These are phyloP conservation scores for Ogataea wickerhamii DNA, from an alignment of 805 yeast genomes.

Conservation along the genomic window DNA sequence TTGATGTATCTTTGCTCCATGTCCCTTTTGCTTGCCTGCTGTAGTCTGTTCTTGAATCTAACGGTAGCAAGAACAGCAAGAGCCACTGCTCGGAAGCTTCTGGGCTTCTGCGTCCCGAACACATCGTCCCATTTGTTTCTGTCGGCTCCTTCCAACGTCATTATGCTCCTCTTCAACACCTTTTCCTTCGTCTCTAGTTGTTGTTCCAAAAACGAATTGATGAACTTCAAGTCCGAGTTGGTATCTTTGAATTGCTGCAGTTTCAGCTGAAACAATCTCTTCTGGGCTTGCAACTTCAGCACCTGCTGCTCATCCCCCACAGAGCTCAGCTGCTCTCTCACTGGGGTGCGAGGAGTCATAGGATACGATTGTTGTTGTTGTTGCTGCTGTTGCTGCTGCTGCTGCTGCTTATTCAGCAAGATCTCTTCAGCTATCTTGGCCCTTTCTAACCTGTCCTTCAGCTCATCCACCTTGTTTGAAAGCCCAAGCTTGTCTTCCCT, in stretches of 20 bases:
- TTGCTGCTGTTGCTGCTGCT: slow-evolving; percentile 7
- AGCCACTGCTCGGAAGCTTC: slow-evolving; percentile 27
- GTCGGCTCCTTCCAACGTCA: slow-evolving; percentile 20
- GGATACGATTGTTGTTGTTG: slow-evolving; percentile 18
- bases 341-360: slow-evolving; percentile 21
- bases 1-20: slow-evolving; percentile 17
- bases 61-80: slow-evolving; percentile 37
- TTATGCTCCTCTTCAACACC: slow-evolving; percentile 24
- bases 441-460: slow-evolving; percentile 14
- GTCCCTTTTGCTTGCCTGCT: slow-evolving; percentile 17
- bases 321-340: slow-evolving; percentile 1
- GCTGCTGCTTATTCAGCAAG: slow-evolving; percentile 12
- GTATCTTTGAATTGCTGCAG: slow-evolving; percentile 40
- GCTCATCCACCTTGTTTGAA: slow-evolving; percentile 30
- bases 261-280: slow-evolving; percentile 44
- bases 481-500: slow-evolving; percentile 26
- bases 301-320: slow-evolving; percentile 7
- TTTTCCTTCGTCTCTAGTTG: slow-evolving; percentile 27
- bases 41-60: slow-evolving; percentile 34
- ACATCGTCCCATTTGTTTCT: not conserved
- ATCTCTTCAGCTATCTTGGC: slow-evolving; percentile 18
- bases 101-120: slow-evolving; percentile 12
- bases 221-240: slow-evolving; percentile 35
- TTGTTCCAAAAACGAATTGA: slow-evolving; percentile 30
- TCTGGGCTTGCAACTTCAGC: slow-evolving; percentile 36